A percentile compares a stretch with the other conserved stretches of the same genome.
These are phyloP conservation scores for Ophiocordyceps robertsii DNA, from an alignment of 2,329 filamentous ascomycete genomes.

Conservation along the genomic window DNA sequence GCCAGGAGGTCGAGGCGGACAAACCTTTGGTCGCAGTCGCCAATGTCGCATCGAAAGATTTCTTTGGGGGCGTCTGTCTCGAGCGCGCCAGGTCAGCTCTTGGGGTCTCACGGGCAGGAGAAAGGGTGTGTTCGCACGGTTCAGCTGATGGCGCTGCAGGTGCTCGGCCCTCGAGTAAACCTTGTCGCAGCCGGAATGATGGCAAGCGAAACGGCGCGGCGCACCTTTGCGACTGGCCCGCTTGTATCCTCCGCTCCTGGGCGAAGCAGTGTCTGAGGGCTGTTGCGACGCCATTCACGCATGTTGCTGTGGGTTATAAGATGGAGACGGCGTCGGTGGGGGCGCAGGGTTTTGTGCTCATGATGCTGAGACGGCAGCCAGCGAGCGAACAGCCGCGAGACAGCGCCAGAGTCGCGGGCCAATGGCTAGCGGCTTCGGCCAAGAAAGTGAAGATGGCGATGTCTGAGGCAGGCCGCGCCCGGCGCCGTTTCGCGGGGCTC, in stretches of 20 bases:
- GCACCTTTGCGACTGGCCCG: slow-evolving; percentile 38
- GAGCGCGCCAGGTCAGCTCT: slow-evolving; percentile 3
- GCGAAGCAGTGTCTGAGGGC: slow-evolving; percentile 5
- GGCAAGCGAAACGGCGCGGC: slow-evolving; percentile 44
- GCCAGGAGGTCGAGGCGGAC: slow-evolving; percentile 66
- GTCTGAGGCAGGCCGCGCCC: neutral
- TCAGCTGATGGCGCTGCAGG: slow-evolving; percentile 68
- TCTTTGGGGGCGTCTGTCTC: slow-evolving; percentile 60
- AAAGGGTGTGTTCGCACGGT: slow-evolving; percentile 43
- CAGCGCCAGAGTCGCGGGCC: slow-evolving; percentile 1
- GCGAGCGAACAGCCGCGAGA: neutral
- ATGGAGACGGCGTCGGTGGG: neutral
- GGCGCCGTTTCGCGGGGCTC: slow-evolving; percentile 5
- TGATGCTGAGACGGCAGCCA: neutral
- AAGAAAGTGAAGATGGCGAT: too few species aligned
- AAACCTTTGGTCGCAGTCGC: slow-evolving; percentile 62
- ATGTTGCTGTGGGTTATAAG: neutral
- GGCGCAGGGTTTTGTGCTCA: neutral
- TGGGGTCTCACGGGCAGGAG: neutral
- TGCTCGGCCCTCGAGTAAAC: slow-evolving; percentile 71
- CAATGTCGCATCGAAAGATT: slow-evolving; percentile 64
- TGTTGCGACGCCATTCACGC: slow-evolving; percentile 10
- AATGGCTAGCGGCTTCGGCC: neutral
- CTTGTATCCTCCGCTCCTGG: slow-evolving; percentile 23
- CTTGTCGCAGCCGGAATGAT: slow-evolving; percentile 61